Evolutionary conservation across 2,329 filamentous ascomycete genomes (phyloP).

Genomic region (Cercospora sp.): DNA sequence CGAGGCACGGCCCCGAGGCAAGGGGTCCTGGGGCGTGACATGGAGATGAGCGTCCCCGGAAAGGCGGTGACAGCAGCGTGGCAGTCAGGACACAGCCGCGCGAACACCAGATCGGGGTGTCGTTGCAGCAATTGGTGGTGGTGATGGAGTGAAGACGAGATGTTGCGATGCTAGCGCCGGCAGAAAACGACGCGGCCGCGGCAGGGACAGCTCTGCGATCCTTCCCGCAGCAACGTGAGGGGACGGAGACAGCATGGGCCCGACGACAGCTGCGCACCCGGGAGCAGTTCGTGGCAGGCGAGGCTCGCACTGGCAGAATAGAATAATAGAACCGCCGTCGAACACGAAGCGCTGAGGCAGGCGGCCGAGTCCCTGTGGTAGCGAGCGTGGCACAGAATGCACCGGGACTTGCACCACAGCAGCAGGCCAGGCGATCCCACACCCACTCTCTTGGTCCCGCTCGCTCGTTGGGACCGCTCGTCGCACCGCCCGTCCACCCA

Average conservation of each 20-base stretch:
- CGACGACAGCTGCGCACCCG: neutral
- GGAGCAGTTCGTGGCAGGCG: slow-evolving; percentile 8
- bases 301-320: neutral
- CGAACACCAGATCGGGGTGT: neutral
- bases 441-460: slow-evolving; percentile 7
- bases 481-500: slow-evolving; percentile 3
- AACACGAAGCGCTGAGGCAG: slow-evolving; percentile 9
- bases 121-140: neutral
- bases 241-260: slow-evolving; percentile 3
- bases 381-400: slow-evolving; percentile 15
- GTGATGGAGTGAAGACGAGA: slow-evolving; percentile 5
- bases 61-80: slow-evolving; percentile 36
- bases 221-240: neutral
- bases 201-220: neutral
- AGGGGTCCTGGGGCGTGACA: slow-evolving; percentile 8
- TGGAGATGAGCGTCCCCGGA: slow-evolving; percentile 19
- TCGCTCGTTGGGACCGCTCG: slow-evolving; percentile 11
- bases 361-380: slow-evolving; percentile 7
- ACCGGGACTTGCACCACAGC: slow-evolving; percentile 10
- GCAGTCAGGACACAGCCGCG: slow-evolving; percentile 23
- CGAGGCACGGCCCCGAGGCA: slow-evolving; percentile 12
- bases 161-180: neutral
- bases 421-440: slow-evolving; percentile 13
- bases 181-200: neutral
- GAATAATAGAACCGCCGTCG: neutral